These are phyloP conservation scores for Thelephora terrestris DNA, from an alignment of 1,284 basidiomycete species.

Conservation along the genomic window DNA sequence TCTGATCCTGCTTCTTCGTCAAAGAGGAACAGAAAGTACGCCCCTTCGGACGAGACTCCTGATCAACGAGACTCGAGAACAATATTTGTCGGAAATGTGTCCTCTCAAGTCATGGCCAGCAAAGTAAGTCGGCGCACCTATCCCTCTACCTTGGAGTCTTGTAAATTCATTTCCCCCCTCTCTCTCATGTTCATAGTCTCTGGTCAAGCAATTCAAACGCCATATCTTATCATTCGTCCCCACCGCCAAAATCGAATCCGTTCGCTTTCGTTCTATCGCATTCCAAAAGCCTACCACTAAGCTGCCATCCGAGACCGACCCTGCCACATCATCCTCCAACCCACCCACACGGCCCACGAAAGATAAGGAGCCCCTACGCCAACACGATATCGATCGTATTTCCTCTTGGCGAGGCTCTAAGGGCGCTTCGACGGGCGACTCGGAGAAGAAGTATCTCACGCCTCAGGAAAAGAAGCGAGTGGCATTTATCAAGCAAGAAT, in stretches of 20 bases:
- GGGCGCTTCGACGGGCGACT: conserved; percentile 23
- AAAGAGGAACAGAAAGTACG: conserved; percentile 28
- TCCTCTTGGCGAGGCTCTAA: conserved; percentile 59
- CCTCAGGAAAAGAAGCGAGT: conserved; percentile 88
- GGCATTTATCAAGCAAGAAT: conserved; percentile 87
- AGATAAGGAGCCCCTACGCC: conserved; percentile 25
- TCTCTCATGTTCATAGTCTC: conserved; percentile 27
- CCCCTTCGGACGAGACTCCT: conserved; percentile 57
- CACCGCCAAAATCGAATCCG: conserved; percentile 73
- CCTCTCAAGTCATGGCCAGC: conserved; percentile 64
- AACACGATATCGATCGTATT: conserved; percentile 50
- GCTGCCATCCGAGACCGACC: conserved; percentile 37
- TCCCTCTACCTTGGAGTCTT: neutral
- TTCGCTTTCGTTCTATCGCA: conserved; percentile 85
- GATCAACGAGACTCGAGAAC: conserved; percentile 73
- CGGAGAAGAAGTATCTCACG: conserved; percentile 61
- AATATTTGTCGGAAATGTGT: conserved; percentile 90
- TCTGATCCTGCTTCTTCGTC: conserved; percentile 13
- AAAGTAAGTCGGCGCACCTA: conserved; percentile 38
- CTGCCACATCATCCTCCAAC: conserved; percentile 4
- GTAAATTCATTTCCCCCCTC: neutral
- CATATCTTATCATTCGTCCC: conserved; percentile 66
- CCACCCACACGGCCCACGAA: conserved; percentile 8
- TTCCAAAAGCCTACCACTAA: conserved; percentile 73
- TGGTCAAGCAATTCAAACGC: conserved; percentile 57